Evolutionary conservation across 805 yeast species (phyloP), one percentile per base, ranked within the genome.

Genomic region (Monosporozyma servazzii): DNA sequence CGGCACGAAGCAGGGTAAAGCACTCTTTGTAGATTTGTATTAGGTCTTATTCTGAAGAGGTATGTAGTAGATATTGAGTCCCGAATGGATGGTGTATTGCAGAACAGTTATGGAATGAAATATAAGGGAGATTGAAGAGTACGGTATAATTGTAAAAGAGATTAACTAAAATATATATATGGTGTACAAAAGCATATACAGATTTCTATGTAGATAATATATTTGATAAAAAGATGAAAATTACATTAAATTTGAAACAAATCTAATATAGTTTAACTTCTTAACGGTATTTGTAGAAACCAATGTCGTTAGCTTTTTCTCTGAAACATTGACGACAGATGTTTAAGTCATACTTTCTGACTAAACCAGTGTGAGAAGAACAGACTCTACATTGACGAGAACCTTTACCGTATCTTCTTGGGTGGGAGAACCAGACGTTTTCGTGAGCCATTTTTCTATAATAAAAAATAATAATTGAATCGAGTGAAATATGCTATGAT

Each of bases 251-350:
- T 20, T 31, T 37, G 25, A 29, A 27, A 20, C 7, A 27, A 48
- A 13, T 11, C 27, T 20, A 31, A 48, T 18, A 25, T 25, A 25
- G 27, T 25, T 25, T 25, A 31, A 37, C 36, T 31, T 57, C 67
- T 88, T 90, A 90, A 82, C 96, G 91, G 90, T 79, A 86, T 82
- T 93, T 93, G 93, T 82, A 75, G 96, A 93, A 93, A 74, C 99
- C 99, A 75, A 93, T 93, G 79, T 93, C 98, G 75, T 80, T 74
- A 71, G 99, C 98, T 81, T 82, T 91, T 82, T 93, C 99, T 84
- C 99, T 90, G 98, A 93, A 93, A 81, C 96, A 91, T 83, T 93
- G 99, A 87, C 99, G 95, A 81, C 97, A 91, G 84, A 93, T 83
- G 90, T 89, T 85, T 74, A 93, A 81, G 73, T 95, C 99, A 93